Base-by-base conservation (phyloP, 345 rosid genomes). In the Eutrema heterophyllum region DNA sequence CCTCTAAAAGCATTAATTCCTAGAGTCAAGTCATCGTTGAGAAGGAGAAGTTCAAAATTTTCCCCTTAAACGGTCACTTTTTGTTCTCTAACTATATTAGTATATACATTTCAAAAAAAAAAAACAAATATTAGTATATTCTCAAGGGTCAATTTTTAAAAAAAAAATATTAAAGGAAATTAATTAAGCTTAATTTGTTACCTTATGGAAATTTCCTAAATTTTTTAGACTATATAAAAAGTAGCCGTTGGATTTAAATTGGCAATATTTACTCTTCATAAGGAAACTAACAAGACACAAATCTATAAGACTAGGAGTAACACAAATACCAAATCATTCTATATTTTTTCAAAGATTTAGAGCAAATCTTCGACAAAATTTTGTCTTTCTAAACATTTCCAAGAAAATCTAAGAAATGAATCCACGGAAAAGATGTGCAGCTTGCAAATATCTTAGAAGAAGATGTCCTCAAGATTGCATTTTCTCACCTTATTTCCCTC, bases 401-500 rank as follows among this genome's bases (percentile, higher is more conserved):
- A 52, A 53, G 2, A 48, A 36, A 29, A 39, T 32, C 18, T 27
- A 64, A 27, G 36, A 78, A 70, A 70, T 64, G 81, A 76, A 54
- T 54, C 62, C 69, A 26, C 14, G 36, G 61, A 72, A 21, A 63
- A 83, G 84, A 6, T 85, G 91, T 48, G 87, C 88, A 64, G 86
- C 87, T 52, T 86, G 88, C 84, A 82, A 80, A 65, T 81, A 82
- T 68, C 45, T 83, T 61, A 75, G 86, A 66, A 88, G 90, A 54
- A 86, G 33, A 63, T 88, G 86, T 49, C 76, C 81, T 41, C 29
- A 65, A 49, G 84, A 83, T 80, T 86, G 85, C 66, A 82, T 84
- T 59, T 89, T 86, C 83, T 80, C 84, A 5, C 83, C 80, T 55
- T 75, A 83, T 77, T 81, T 85, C 29, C 85, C 85, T 43, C 57